Conservation (phyloP, 2,329 filamentous ascomycete species). For the Fusarium dlaminii region DNA sequence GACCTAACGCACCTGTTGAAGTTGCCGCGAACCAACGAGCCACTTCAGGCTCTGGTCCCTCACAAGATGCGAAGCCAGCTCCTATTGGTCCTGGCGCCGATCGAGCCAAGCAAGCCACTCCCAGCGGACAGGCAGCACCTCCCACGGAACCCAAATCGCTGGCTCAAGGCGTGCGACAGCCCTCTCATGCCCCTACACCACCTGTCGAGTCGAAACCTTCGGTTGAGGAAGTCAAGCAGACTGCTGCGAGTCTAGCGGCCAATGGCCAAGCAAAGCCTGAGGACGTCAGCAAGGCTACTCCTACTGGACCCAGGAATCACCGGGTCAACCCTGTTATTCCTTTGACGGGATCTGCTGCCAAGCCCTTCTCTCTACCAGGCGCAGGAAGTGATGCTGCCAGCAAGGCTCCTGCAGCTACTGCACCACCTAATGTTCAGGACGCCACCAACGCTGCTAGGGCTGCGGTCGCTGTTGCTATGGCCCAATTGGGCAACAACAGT, state of each 20-base stretch:
- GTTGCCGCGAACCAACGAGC: constrained; percentile 66
- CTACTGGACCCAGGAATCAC: constrained; percentile 59
- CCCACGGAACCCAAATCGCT: constrained; percentile 64
- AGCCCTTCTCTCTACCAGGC: constrained; percentile 50
- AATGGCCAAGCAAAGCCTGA: constrained; percentile 51
- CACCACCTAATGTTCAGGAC: constrained; percentile 62
- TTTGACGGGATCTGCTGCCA: constrained; percentile 59
- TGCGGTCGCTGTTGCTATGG: constrained; percentile 83
- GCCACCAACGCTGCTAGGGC: constrained; percentile 79
- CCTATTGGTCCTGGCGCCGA: constrained; percentile 63
- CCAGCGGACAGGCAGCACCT: constrained; percentile 56
- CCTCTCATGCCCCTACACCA: constrained; percentile 66
- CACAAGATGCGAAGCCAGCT: constrained; percentile 56
- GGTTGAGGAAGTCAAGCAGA: constrained; percentile 53
- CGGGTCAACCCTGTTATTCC: constrained; percentile 74
- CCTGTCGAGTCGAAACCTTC: constrained; percentile 76
- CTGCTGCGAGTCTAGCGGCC: constrained; percentile 53
- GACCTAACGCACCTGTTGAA: constrained; percentile 54
- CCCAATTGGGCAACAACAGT: constrained; percentile 65
- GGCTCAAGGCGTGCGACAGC: constrained; percentile 57
- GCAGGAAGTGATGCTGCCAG: constrained; percentile 46
- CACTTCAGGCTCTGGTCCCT: constrained; percentile 55
- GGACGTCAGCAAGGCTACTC: constrained; percentile 51
- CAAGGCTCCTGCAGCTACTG: constrained; percentile 51
- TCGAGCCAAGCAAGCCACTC: constrained; percentile 58